Percentiles rank a stretch among this genome's conserved stretches.
Evolutionary conservation across 441 rosid species (phyloP).

Genomic region (Gossypium aridum): DNA sequence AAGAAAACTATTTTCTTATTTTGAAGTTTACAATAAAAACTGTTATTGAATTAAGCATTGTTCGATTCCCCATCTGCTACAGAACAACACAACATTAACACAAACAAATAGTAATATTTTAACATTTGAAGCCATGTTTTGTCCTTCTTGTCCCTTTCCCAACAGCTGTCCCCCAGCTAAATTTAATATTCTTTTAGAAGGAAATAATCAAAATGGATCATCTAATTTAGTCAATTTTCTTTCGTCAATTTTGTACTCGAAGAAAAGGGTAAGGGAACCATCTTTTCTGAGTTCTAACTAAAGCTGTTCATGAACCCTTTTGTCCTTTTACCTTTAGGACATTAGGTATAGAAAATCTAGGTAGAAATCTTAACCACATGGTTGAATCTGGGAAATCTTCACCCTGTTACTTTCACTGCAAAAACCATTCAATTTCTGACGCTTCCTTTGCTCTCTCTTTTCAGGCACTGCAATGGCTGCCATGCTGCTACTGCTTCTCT

Average conservation of each 20-base stretch:
- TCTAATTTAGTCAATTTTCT: neutral
- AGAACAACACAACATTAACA: constrained; percentile 5
- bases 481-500: constrained; percentile 9
- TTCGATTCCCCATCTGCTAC: neutral
- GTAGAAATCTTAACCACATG: constrained; percentile 3
- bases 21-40: neutral
- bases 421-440: constrained; percentile 13
- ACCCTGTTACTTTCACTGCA: constrained; percentile 16
- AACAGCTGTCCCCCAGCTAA: neutral
- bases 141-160: neutral
- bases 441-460: constrained; percentile 6
- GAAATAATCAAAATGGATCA: neutral
- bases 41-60: neutral
- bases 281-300: neutral
- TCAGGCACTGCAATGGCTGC: constrained; percentile 8
- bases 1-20: constrained; percentile 7
- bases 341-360: too few species aligned
- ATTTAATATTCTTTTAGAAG: neutral
- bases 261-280: neutral
- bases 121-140: constrained; percentile 8
- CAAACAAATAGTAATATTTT: neutral
- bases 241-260: neutral
- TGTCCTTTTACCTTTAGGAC: too few species aligned
- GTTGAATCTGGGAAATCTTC: constrained; percentile 21
- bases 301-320: neutral